Evolutionary conservation across 768 basidiomycete genomes (phyloP).

Genomic region (Mycena haematopus): DNA sequence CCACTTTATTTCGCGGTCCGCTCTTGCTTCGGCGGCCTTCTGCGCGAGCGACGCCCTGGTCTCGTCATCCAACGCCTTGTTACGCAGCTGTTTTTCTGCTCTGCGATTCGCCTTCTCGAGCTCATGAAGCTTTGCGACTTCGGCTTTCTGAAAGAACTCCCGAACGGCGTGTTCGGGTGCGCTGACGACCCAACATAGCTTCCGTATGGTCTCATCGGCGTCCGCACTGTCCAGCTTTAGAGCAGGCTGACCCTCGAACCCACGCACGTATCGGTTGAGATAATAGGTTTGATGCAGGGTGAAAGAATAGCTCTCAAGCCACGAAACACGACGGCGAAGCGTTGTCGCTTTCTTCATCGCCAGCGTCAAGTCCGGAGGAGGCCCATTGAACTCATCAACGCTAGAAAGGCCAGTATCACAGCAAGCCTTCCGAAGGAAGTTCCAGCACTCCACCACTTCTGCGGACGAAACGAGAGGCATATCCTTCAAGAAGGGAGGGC

Average conservation of each 20-base stretch:
- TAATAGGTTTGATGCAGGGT: conserved; percentile 75
- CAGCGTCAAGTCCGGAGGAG: conserved; percentile 15
- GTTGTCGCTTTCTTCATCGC: conserved; percentile 35
- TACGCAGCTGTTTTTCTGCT: conserved; percentile 42
- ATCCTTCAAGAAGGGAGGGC: conserved; percentile 62
- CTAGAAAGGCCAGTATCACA: conserved; percentile 20
- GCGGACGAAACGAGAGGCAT: conserved; percentile 46
- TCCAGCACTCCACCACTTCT: conserved; percentile 63
- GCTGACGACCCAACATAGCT: conserved; percentile 59
- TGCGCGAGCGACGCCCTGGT: conserved; percentile 59
- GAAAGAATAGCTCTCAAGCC: conserved; percentile 66
- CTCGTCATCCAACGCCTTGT: conserved; percentile 46
- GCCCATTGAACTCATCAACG: conserved; percentile 24
- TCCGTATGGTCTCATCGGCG: conserved; percentile 46
- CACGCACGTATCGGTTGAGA: conserved; percentile 57
- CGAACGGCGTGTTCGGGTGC: conserved; percentile 59
- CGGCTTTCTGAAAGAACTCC: conserved; percentile 50
- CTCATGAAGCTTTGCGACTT: conserved; percentile 47
- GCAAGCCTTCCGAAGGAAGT: conserved; percentile 56
- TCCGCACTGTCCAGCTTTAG: conserved; percentile 52
- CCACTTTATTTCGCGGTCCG: conserved; percentile 72
- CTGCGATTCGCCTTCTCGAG: conserved; percentile 49
- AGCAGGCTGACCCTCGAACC: conserved; percentile 49
- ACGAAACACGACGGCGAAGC: conserved; percentile 65
- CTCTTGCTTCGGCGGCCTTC: conserved; percentile 69